Evolutionary conservation across 495 filamentous ascomycete species (phyloP), one percentile per base, ranked within the genome.

Genomic region (Trichoderma erinaceum): DNA sequence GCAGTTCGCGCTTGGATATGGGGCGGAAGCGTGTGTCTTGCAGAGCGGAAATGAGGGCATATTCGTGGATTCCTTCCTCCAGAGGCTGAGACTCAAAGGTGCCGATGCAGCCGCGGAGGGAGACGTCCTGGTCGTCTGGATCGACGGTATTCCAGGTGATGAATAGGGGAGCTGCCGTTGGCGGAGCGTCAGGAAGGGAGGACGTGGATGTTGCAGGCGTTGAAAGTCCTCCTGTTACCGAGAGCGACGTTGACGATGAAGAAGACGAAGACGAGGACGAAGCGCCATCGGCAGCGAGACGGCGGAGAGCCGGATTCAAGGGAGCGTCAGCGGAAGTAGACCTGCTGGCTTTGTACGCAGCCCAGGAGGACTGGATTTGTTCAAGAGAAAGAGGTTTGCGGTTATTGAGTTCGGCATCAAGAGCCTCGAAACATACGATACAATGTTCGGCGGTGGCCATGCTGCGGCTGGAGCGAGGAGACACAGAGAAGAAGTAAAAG

Each of bases 21-120:
- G 94, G 92, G 38, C 77, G 76, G 81, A 97, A 97, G 63, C 96
- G 91, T 65, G 82, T 86, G 77, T 99, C 95, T 65, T 96, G 86
- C 68, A 97, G 88, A 1, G 93, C 94, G 82, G 92, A 92, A 67
- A 90, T 97, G 63, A 97, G 80, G 58, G 95, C 90, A 78, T 97
- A 98, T 56, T 83, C 87, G 44, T 85, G 82, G 38, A 99, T 80
- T 2, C 93, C 95, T 4, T 83, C 73, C 27, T 85, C 81, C 11
- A 99, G 85, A 29, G 88, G 84, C 73, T 92, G 90, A 6, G 87
- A 75, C 68, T 95, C 92, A 74, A 98, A 98, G 0, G 95, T 99
- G 70, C 95, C 95, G 73, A 99, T 99, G 82, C 95, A 99, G 41
- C 95, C 95, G 63, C 95, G 90, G 18, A 99, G 84, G 71, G 87